Evolutionary conservation across 1,284 basidiomycete genomes (phyloP).

Genomic region (Ceratobasidium papillatum): DNA sequence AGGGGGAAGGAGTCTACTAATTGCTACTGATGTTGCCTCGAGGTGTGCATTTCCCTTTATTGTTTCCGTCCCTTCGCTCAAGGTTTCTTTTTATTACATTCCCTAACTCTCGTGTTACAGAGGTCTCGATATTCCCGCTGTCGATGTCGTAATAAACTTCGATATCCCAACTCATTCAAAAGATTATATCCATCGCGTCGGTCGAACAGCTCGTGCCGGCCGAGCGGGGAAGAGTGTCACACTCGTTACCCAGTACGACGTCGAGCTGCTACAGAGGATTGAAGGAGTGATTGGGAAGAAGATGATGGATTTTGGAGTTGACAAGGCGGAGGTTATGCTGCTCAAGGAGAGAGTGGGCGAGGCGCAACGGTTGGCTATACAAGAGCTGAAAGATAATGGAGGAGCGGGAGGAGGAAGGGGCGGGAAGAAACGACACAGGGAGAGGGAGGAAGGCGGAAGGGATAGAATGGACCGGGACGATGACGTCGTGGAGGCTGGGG

Average conservation of each 20-base stretch:
- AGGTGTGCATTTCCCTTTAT: constrained; percentile 25
- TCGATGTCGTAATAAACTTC: constrained; percentile 98
- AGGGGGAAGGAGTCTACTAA: constrained; percentile 89
- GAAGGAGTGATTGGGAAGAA: constrained; percentile 92
- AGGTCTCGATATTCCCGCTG: constrained; percentile 95
- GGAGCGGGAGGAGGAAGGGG: constrained; percentile 63
- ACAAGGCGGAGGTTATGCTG: constrained; percentile 89
- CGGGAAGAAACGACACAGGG: constrained; percentile 65
- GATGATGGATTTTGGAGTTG: constrained; percentile 90
- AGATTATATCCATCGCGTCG: constrained; percentile 99
- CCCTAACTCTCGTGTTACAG: constrained; percentile 54
- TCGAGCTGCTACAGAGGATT: constrained; percentile 95
- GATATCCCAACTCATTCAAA: constrained; percentile 98
- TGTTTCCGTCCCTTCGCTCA: too few relatives aligned
- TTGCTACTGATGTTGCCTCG: constrained; percentile 95
- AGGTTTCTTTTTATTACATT: too few relatives aligned
- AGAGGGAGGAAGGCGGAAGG: constrained; percentile 57
- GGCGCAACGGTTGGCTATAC: constrained; percentile 83
- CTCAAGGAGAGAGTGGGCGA: constrained; percentile 91
- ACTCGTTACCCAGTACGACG: constrained; percentile 97
- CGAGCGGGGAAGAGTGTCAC: constrained; percentile 96
- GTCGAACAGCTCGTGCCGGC: constrained; percentile 96
- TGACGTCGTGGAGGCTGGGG: constrained; percentile 82
- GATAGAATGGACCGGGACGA: constrained; percentile 88
- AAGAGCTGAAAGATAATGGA: constrained; percentile 70